Base-by-base conservation (phyloP, 2,329 filamentous ascomycete genomes). In the Colletotrichum spaethianum region DNA sequence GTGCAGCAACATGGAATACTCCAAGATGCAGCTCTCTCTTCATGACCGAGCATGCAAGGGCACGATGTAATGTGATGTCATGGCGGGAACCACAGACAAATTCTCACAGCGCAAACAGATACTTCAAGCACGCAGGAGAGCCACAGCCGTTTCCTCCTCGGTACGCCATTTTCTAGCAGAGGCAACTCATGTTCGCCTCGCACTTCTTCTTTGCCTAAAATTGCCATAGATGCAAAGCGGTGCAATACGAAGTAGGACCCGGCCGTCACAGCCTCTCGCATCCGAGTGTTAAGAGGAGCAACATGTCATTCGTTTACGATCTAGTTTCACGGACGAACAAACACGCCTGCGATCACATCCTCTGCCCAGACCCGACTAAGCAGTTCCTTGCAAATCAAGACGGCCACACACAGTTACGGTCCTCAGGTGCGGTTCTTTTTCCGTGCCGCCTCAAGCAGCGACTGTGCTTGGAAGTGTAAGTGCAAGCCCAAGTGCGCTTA, bases 61-160 rank as follows among this genome's bases (percentile, higher is more conserved):
- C n/a, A n/a, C 20, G 26, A 33, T 40, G 56, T 38, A 9, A 16
- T 33, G 48, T 70, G 63, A 67, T 70, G 67, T 70, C 67, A 70
- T 48, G 1, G 52, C 50, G 38, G 50, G 8, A 16, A 20, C 40
- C 33, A 26, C 63, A 36, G 67, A 36, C 63, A 14, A 33, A 48
- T 61, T 3, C 56, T 26, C 55, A 46, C 52, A 70, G 63, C 67
- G 63, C 63, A 56, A 53, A 38, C 57, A 6, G 4, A 20, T 5
- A 16, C 67, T 60, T 36, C 61, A 40, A n/a, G 16, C 44, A 4
- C 65, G 61, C 61, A 60, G 59, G 38, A 31, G 11, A 31, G 11
- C 50, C 59, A 18, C 64, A 33, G 23, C 33, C 65, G 28, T 31
- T 40, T 33, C 53, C 28, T 56, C 16, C 14, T 6, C 18, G 18